Evolutionary conservation across 1,284 basidiomycete species (phyloP).

Genomic region (Heterobasidion irregulare): DNA sequence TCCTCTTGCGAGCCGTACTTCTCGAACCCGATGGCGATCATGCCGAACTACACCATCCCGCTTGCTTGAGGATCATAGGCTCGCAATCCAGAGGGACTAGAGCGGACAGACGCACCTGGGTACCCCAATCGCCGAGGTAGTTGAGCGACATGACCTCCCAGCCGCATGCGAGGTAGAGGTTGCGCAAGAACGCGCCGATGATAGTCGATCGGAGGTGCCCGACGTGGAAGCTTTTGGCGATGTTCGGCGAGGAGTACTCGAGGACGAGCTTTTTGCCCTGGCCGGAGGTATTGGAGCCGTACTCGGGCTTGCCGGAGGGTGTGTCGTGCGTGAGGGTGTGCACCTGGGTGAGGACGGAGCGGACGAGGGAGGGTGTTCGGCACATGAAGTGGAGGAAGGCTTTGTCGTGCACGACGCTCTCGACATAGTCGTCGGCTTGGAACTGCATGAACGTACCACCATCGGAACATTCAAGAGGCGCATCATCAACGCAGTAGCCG

Average conservation of each 20-base stretch:
- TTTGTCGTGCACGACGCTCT: slow-evolving; percentile 60
- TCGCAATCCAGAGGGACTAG: background rate
- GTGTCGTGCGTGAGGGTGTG: slow-evolving; percentile 62
- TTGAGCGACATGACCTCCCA: slow-evolving; percentile 92
- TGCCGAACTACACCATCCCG: slow-evolving; percentile 47
- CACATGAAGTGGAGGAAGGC: slow-evolving; percentile 81
- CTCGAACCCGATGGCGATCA: slow-evolving; percentile 91
- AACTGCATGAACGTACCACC: slow-evolving; percentile 35
- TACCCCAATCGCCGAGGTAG: slow-evolving; percentile 94
- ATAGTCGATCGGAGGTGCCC: slow-evolving; percentile 97
- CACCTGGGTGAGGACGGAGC: slow-evolving; percentile 77
- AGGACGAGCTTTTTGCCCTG: slow-evolving; percentile 75
- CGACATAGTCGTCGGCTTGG: slow-evolving; percentile 59
- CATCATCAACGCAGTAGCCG: background rate
- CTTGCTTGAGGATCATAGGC: background rate
- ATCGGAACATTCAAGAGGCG: slow-evolving; percentile 16
- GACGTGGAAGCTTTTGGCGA: slow-evolving; percentile 98
- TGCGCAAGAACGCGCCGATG: slow-evolving; percentile 91
- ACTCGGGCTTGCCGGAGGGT: slow-evolving; percentile 47
- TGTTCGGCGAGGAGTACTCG: slow-evolving; percentile 96
- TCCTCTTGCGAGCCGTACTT: slow-evolving; percentile 84
- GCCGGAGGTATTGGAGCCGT: slow-evolving; percentile 71
- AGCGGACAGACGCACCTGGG: slow-evolving; percentile 49
- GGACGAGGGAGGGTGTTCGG: slow-evolving; percentile 65
- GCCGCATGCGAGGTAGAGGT: slow-evolving; percentile 88